These are phyloP conservation scores for Termitomyces sp. DNA, from an alignment of 768 basidiomycete genomes.

Conservation along the genomic window DNA sequence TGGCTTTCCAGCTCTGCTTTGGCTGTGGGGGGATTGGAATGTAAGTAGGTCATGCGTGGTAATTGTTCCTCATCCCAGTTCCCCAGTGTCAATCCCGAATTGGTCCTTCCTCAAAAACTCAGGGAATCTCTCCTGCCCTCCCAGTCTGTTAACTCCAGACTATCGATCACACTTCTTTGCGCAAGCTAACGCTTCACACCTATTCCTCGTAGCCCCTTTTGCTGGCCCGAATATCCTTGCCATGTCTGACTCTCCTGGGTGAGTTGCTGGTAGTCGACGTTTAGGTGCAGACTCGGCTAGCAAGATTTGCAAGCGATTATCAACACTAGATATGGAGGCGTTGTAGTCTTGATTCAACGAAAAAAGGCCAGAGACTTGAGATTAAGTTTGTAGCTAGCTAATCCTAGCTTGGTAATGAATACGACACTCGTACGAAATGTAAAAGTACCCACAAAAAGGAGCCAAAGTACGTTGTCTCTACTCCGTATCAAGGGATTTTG, in stretches of 20 bases:
- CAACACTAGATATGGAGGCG: no score
- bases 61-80: slow-evolving; percentile 25
- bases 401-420: no score
- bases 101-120: slow-evolving; percentile 30
- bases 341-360: neutral
- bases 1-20: no score
- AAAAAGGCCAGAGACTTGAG: no score
- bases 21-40: no score
- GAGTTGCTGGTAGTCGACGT: slow-evolving; percentile 22
- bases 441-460: neutral
- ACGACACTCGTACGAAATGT: neutral
- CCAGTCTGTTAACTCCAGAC: slow-evolving; percentile 18
- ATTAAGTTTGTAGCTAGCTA: no score
- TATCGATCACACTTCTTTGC: slow-evolving; percentile 40
- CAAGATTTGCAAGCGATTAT: slow-evolving; percentile 27
- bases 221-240: slow-evolving; percentile 34
- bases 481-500: no score
- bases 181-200: slow-evolving; percentile 44
- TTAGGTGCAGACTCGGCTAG: slow-evolving; percentile 28
- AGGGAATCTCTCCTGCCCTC: slow-evolving; percentile 15
- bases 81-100: slow-evolving; percentile 20
- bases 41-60: slow-evolving; percentile 29
- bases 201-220: slow-evolving; percentile 41
- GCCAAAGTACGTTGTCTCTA: neutral
- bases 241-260: slow-evolving; percentile 26